Conservation (phyloP, 345 rosid species). For the Euphorbia peplus region DNA sequence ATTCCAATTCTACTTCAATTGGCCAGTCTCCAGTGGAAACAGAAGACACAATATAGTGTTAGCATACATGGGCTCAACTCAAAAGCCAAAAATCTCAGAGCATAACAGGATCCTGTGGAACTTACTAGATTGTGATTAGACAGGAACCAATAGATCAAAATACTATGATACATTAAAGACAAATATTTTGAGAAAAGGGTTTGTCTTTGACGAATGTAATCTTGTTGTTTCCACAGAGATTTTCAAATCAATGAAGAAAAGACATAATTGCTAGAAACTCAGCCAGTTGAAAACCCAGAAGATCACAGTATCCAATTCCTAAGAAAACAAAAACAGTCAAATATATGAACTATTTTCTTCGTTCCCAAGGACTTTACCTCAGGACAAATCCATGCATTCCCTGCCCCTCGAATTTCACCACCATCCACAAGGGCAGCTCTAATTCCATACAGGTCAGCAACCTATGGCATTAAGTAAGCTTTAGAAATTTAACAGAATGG, state of each 20-base stretch:
- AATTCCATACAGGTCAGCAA: conserved; percentile 94
- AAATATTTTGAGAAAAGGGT: neutral
- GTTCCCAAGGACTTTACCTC: conserved; percentile 49
- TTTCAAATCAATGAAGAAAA: neutral
- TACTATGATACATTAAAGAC: neutral
- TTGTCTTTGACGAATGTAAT: neutral
- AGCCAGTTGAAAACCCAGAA: conserved; percentile 5
- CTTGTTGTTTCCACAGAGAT: neutral
- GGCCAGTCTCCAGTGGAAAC: conserved; percentile 9
- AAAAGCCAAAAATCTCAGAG: neutral
- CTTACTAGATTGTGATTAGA: conserved; percentile 2
- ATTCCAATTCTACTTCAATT: conserved; percentile 11
- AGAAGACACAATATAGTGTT: conserved; percentile 14
- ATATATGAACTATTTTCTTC: neutral
- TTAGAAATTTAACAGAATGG: neutral
- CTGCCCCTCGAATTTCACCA: conserved; percentile 98
- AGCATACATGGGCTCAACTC: neutral
- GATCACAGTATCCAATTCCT: neutral
- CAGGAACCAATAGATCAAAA: neutral
- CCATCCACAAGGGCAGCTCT: conserved; percentile 99
- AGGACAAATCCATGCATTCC: conserved; percentile 98
- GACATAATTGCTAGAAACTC: neutral
- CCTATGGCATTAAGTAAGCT: conserved; percentile 39
- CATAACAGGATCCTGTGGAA: neutral
- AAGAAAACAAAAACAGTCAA: neutral